Evolutionary conservation across 768 basidiomycete genomes (phyloP).

Genomic region (Tylopilus plumbeoviolaceoides): DNA sequence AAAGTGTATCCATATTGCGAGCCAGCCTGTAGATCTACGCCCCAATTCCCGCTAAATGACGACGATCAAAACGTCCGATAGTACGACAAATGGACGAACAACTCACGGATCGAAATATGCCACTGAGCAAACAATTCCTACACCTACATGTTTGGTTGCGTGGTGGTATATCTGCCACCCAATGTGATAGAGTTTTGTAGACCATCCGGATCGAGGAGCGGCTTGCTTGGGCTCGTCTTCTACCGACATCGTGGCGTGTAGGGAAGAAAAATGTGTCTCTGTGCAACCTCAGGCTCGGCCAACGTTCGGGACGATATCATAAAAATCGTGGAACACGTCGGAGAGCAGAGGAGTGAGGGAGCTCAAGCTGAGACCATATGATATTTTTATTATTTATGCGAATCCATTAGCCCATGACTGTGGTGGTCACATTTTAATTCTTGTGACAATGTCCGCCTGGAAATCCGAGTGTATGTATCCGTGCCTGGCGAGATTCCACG

Average conservation of each 20-base stretch:
- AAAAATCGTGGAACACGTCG: neutral
- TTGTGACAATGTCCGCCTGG: neutral
- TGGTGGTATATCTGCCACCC: slow-evolving; percentile 42
- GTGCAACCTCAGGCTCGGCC: neutral
- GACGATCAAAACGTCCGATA: neutral
- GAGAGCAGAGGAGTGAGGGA: too few species aligned
- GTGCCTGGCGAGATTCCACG: neutral
- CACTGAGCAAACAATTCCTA: slow-evolving; percentile 83
- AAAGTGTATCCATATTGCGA: slow-evolving; percentile 81
- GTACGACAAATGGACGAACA: neutral
- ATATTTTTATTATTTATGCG: neutral
- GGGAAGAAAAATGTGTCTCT: neutral
- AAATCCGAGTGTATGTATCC: neutral
- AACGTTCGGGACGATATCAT: neutral
- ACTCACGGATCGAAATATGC: slow-evolving; percentile 87
- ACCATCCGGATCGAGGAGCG: slow-evolving; percentile 15
- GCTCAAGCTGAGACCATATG: neutral
- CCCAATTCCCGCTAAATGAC: slow-evolving; percentile 72
- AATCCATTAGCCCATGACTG: neutral
- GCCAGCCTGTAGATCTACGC: slow-evolving; percentile 85
- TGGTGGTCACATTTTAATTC: neutral
- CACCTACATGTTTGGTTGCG: slow-evolving; percentile 63
- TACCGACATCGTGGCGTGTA: slow-evolving; percentile 14
- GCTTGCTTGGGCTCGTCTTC: slow-evolving; percentile 3
- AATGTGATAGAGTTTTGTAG: slow-evolving; percentile 16